A percentile compares a stretch with the other conserved stretches of the same genome.
Conservation (phyloP, 306 rosid species). For the Chamaecrista fasciculata region DNA sequence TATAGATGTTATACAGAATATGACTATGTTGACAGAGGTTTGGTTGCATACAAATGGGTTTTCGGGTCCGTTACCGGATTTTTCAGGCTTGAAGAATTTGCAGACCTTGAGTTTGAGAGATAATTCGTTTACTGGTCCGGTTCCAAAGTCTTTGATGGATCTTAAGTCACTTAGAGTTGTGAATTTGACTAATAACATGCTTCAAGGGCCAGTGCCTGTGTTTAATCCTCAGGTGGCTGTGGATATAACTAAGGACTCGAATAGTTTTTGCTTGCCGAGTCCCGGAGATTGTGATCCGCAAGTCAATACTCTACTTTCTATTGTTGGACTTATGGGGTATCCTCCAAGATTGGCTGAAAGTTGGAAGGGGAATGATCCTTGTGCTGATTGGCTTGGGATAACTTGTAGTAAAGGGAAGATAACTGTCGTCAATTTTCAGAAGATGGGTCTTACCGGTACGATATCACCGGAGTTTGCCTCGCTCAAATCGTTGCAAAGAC, state of each 20-base stretch:
- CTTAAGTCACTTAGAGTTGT: slow-evolving; percentile 41
- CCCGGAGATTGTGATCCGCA: slow-evolving; percentile 49
- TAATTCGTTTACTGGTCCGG: slow-evolving; percentile 59
- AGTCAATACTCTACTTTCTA: slow-evolving; percentile 42
- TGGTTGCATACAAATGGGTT: slow-evolving; percentile 60
- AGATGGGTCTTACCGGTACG: slow-evolving; percentile 54
- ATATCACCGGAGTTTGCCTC: slow-evolving; percentile 48
- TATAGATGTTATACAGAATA: slow-evolving; percentile 48
- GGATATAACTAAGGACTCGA: slow-evolving; percentile 36
- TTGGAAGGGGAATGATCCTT: slow-evolving; percentile 64
- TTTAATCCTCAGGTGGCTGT: slow-evolving; percentile 21
- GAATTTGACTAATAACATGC: slow-evolving; percentile 60
- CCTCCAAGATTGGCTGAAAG: slow-evolving; percentile 50
- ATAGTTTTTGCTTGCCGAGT: slow-evolving; percentile 49
- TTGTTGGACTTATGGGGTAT: slow-evolving; percentile 46
- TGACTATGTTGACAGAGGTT: slow-evolving; percentile 54
- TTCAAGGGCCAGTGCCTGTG: slow-evolving; percentile 56
- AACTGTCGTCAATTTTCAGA: slow-evolving; percentile 54
- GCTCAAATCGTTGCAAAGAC: slow-evolving; percentile 42
- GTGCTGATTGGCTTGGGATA: slow-evolving; percentile 58
- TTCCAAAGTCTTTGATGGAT: slow-evolving; percentile 44
- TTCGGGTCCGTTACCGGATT: slow-evolving; percentile 56
- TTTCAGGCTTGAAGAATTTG: slow-evolving; percentile 45
- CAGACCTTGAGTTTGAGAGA: slow-evolving; percentile 56
- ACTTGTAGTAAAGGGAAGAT: slow-evolving; percentile 48